phyloP scores from a whole-genome alignment of 2,329 filamentous ascomycete genomes.

The Talaromyces verruculosus region DNA sequence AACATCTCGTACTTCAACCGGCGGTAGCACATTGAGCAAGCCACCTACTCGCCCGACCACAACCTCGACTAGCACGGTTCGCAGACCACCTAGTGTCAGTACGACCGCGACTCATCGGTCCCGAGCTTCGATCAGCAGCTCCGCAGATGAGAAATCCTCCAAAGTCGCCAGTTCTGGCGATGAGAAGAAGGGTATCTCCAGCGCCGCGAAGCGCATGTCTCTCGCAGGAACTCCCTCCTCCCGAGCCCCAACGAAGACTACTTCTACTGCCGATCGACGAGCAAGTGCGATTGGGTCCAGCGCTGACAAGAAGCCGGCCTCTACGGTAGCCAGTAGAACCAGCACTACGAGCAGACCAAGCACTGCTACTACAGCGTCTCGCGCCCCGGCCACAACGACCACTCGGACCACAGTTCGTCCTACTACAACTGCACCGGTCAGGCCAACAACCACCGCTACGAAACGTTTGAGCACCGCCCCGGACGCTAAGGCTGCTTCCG shows the following conservation, averaged over 20 bases:
- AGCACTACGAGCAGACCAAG: constrained; percentile 15
- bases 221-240: constrained; percentile 41
- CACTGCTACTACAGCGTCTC: constrained; percentile 26
- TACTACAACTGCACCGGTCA: constrained; percentile 25
- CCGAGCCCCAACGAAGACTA: constrained; percentile 36
- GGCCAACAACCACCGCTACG: constrained; percentile 26
- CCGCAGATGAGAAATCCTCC: constrained; percentile 43
- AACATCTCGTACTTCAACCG: constrained; percentile 31
- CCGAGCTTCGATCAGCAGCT: constrained; percentile 45
- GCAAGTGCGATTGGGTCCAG: constrained; percentile 40
- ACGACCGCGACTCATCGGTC: constrained; percentile 43
- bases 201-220: constrained; percentile 48
- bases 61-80: constrained; percentile 9
- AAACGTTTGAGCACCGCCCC: constrained; percentile 41
- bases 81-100: constrained; percentile 29
- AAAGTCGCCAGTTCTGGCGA: constrained; percentile 47
- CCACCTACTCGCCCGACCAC: constrained; percentile 44
- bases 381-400: constrained; percentile 29
- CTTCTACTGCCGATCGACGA: constrained; percentile 39
- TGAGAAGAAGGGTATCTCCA: constrained; percentile 45
- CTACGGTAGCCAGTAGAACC: constrained; percentile 29
- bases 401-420: constrained; percentile 28
- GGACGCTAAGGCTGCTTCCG: constrained; percentile 30
- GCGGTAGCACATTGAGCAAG: constrained; percentile 44
- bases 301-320: constrained; percentile 34